Base-by-base conservation (phyloP, 1,284 basidiomycete species). In the Cryptococcus maquisensis region DNA sequence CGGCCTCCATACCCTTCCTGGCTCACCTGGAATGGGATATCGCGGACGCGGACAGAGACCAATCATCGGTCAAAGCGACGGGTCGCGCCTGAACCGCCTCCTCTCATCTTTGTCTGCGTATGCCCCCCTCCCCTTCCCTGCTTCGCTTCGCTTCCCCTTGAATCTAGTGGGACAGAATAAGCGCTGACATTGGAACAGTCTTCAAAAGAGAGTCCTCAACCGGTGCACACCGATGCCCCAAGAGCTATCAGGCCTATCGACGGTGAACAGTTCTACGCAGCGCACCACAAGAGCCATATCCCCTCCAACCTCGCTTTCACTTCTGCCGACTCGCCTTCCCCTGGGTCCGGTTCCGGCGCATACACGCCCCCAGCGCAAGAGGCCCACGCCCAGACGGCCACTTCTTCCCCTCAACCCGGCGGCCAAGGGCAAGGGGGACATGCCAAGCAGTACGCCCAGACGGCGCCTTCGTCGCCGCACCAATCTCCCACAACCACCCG, bases 401-500 rank as follows among this genome's bases (percentile, higher is more conserved):
- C 44, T 32, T 32, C 28, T 10, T 32, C 28, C 28, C 28, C 28
- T 10, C 28, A 7, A 32, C 28, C 28, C n/a, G n/a, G n/a, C n/a
- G n/a, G n/a, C n/a, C n/a, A n/a, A n/a, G n/a, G n/a, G n/a, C n/a
- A n/a, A 10, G 28, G 7, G 28, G 7, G 10, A 7, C 28, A 32
- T 1, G 28, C 4, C 28, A 32, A 32, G 43, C 18, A 15, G 43
- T n/a, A 28, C 24, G 18, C 48, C 39, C 62, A 63, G 46, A 72
- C 74, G 16, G 70, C 67, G 13, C 72, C 74, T 2, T 69, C 65
- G 28, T 67, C 65, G 12, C 74, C 74, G 3, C 66, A 69, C 36
- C 62, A 57, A 0, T 72, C 72, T n/a, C 74, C 74, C 0, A 63
- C 64, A 13, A 64, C 72, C 18, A 78, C 77, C 3, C 67, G 78